Conservation (phyloP, 1,284 basidiomycete genomes). For the Puccinia polysora region DNA sequence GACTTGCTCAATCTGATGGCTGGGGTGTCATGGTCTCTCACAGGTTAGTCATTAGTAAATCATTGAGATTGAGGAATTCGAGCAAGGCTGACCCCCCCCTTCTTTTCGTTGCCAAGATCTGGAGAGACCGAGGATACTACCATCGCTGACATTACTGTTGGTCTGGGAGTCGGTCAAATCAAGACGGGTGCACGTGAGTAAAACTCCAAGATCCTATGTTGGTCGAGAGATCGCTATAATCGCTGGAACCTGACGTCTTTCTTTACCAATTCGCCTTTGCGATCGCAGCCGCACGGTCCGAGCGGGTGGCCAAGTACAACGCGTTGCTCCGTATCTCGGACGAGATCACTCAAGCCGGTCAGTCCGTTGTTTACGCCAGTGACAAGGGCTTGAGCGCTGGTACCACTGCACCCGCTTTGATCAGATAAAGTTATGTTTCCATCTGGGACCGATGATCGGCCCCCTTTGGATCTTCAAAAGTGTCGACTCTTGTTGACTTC, state of each 20-base stretch:
- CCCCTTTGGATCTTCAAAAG: too few relatives aligned
- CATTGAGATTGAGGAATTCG: constrained; percentile 11
- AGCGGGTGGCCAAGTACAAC: constrained; percentile 53
- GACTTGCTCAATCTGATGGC: constrained; percentile 90
- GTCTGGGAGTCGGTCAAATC: constrained; percentile 88
- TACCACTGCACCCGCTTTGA: constrained; percentile 31
- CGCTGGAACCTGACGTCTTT: not conserved
- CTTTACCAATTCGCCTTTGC: not conserved
- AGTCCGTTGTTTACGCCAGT: constrained; percentile 25
- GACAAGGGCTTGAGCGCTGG: constrained; percentile 37
- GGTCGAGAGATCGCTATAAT: too few relatives aligned
- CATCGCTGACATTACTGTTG: constrained; percentile 94
- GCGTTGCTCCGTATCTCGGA: constrained; percentile 50
- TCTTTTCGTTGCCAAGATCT: constrained; percentile 20
- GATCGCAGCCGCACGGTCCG: constrained; percentile 44
- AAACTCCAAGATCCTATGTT: too few relatives aligned
- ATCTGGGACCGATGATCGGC: not conserved
- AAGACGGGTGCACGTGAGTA: constrained; percentile 76
- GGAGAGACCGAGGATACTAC: constrained; percentile 60
- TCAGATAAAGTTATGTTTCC: constrained; percentile 15
- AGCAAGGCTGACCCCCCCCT: not conserved
- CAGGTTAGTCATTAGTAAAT: constrained; percentile 76
- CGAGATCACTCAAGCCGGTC: constrained; percentile 46
- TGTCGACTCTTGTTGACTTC: too few relatives aligned
- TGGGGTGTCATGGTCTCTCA: constrained; percentile 99